Evolutionary conservation across 2,329 filamentous ascomycete species (phyloP).

Genomic region (Aspergillus brasiliensis): DNA sequence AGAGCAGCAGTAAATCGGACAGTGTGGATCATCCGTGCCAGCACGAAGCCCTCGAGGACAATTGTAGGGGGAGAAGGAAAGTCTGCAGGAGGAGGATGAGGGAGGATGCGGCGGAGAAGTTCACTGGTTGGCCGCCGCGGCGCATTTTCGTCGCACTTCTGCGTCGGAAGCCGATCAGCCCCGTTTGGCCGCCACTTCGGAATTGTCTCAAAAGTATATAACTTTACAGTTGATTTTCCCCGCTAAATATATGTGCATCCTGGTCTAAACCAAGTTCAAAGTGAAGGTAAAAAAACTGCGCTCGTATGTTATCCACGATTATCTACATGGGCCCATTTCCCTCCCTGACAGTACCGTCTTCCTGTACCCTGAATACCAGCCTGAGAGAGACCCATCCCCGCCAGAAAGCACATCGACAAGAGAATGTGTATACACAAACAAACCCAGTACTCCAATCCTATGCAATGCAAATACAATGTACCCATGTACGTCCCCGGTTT

Average conservation of each 20-base stretch:
- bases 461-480: conserved; percentile 21
- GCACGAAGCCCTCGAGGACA: conserved; percentile 6
- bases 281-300: too few relatives aligned
- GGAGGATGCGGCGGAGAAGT: conserved; percentile 10
- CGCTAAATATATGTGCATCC: too few relatives aligned
- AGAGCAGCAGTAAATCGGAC: neutral
- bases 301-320: conserved; percentile 2
- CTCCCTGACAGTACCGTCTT: conserved; percentile 1
- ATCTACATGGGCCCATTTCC: conserved; percentile 15
- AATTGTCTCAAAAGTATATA: neutral
- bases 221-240: too few relatives aligned
- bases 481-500: neutral
- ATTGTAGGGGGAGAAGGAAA: neutral
- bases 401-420: conserved; percentile 4
- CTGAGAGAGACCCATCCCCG: neutral
- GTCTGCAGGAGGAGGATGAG: conserved; percentile 1
- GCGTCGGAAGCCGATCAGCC: neutral
- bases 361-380: neutral
- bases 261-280: too few relatives aligned
- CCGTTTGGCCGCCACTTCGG: conserved; percentile 2
- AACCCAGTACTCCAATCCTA: conserved; percentile 27
- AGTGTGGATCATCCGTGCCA: conserved; percentile 14
- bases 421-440: conserved; percentile 12
- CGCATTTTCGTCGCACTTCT: conserved; percentile 14
- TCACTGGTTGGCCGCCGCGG: conserved; percentile 10